Evolutionary conservation across 805 yeast species (phyloP), one percentile per base, ranked within the genome.

Genomic region (Ogataea wickerhamii): DNA sequence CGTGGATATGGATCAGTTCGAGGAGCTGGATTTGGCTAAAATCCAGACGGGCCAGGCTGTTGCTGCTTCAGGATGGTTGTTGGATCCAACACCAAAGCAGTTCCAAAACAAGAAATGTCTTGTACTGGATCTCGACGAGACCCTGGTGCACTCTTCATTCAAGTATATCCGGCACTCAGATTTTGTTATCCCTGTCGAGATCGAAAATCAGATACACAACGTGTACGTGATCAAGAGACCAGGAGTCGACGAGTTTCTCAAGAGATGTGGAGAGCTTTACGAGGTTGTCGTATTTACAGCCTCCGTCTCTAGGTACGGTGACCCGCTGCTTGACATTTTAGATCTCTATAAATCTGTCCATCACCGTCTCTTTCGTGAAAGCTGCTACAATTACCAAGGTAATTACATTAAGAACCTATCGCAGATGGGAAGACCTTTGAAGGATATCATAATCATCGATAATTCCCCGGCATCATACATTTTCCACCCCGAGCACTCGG

Each of bases 281-380:
- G 99, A 93, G 64, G 95, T 93, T 40, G 98, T 93, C 18, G 95
- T 93, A 4, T 93, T 93, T 63, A 93, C 99, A 0, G 98, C 98
- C 1, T 82, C 95, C 30, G 98, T 93, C 10, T 76, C 93, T 47
- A 78, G 95, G 56, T 93, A 93, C 58, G 98, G 98, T 30, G 96
- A 93, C 60, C 98, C 99, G 3, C 69, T 93, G 47, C 70, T 93
- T 44, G 95, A 93, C 64, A 86, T 83, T 51, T 70, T 93, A 51
- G 99, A 93, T 55, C 66, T 75, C n/a, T 70, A 76, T 55, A 67
- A 77, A 32, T 69, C 82, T 2, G 76, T 91, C 20, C 96, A 91
- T 61, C 98, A 93, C 62, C 73, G 99, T 38, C 70, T 93, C 43
- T 93, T 91, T 64, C 76, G 99, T 53, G 98, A 93, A 58, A 80